A percentile compares a stretch with the other conserved stretches of the same genome.
Conservation (phyloP, 805 yeast genomes). For the Yarrowia keelungensis region DNA sequence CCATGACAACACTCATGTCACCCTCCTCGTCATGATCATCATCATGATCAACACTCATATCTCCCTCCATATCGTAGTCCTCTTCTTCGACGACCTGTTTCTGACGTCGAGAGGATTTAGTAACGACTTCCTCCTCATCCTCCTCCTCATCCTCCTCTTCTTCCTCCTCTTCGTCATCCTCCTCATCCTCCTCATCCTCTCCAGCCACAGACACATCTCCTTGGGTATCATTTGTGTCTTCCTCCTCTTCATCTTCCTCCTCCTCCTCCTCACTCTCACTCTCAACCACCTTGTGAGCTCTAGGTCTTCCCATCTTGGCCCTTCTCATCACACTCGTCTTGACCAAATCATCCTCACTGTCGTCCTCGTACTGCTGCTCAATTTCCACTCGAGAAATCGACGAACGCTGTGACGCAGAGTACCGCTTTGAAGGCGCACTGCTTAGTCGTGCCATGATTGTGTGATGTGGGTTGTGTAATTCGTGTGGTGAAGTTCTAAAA, state of each 20-base stretch:
- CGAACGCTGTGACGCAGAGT: slow-evolving; percentile 17
- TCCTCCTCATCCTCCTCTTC: neutral
- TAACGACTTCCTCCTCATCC: neutral
- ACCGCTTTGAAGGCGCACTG: slow-evolving; percentile 36
- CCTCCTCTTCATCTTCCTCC: neutral
- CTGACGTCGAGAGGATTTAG: neutral
- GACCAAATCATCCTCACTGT: slow-evolving; percentile 2
- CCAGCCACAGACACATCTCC: neutral
- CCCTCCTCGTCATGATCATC: neutral
- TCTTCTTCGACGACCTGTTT: neutral
- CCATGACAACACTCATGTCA: neutral
- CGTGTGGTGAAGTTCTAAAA: neutral
- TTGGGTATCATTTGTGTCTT: neutral
- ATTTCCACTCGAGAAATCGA: slow-evolving; percentile 24
- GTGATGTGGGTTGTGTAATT: neutral
- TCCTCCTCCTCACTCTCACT: neutral
- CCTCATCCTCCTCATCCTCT: neutral
- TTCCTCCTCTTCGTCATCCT: neutral
- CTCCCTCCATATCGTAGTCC: neutral
- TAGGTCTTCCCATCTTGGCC: neutral
- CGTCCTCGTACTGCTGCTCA: slow-evolving; percentile 2
- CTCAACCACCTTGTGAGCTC: slow-evolving; percentile 15
- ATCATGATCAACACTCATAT: neutral
- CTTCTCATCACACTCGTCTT: neutral
- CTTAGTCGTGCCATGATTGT: slow-evolving; percentile 30